These are phyloP conservation scores for Lipomyces mesembrius DNA, from an alignment of 805 yeast species.

Conservation along the genomic window DNA sequence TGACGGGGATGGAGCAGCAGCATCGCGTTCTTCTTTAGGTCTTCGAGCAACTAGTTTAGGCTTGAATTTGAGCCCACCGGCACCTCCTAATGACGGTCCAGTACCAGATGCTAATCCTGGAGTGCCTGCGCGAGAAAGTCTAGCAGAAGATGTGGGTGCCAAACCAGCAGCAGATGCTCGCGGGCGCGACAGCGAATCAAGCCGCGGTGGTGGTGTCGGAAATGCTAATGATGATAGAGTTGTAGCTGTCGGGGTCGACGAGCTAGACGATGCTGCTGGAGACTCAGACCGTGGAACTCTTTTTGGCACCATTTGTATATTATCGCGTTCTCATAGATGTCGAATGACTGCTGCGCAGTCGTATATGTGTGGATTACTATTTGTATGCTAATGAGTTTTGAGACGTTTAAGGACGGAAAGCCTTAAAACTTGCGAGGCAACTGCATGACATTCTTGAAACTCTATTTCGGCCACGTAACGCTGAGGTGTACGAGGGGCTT, in stretches of 20 bases:
- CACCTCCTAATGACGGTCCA: conserved; percentile 15
- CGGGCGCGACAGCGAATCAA: neutral
- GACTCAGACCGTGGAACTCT: neutral
- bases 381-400: neutral
- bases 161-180: neutral
- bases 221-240: neutral
- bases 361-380: neutral
- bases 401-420: too few relatives aligned
- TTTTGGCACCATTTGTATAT: neutral
- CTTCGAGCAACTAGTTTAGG: conserved; percentile 83
- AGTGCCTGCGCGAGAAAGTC: neutral
- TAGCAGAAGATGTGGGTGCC: neutral
- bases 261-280: neutral
- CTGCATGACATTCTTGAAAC: neutral
- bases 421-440: too few relatives aligned
- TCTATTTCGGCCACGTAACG: neutral
- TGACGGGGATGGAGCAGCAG: conserved; percentile 24
- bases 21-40: conserved; percentile 56
- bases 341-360: neutral
- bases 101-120: neutral
- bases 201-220: neutral
- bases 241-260: neutral
- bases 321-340: neutral
- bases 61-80: conserved; percentile 58
- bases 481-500: too few relatives aligned